phyloP scores from a whole-genome alignment of 2,329 filamentous ascomycete species.

The Penicillium sp. region DNA sequence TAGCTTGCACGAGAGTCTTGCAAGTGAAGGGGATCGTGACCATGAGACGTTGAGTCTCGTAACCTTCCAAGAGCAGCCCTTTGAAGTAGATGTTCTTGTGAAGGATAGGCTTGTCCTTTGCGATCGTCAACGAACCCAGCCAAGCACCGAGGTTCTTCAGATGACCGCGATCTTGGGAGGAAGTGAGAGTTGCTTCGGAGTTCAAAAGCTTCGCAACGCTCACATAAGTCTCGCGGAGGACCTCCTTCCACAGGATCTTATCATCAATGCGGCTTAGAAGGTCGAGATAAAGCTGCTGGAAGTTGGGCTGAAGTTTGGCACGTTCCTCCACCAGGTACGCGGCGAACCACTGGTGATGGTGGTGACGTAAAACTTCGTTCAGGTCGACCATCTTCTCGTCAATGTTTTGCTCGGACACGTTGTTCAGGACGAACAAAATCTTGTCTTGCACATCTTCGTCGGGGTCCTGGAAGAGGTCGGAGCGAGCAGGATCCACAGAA shows the following conservation, averaged over 20 bases:
- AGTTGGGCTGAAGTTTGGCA: slow-evolving; percentile 96
- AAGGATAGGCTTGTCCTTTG: slow-evolving; percentile 90
- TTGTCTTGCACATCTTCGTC: slow-evolving; percentile 83
- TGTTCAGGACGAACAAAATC: slow-evolving; percentile 94
- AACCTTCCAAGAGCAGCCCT: slow-evolving; percentile 87
- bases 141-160: slow-evolving; percentile 91
- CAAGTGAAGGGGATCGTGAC: slow-evolving; percentile 97
- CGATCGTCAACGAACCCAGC: slow-evolving; percentile 90
- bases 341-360: slow-evolving; percentile 95
- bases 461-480: slow-evolving; percentile 73
- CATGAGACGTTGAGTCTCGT: slow-evolving; percentile 85
- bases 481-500: slow-evolving; percentile 67
- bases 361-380: slow-evolving; percentile 70
- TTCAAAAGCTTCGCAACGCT: slow-evolving; percentile 86
- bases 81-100: slow-evolving; percentile 97
- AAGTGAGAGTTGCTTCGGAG: slow-evolving; percentile 80
- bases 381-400: slow-evolving; percentile 81
- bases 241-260: slow-evolving; percentile 75
- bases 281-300: slow-evolving; percentile 88
- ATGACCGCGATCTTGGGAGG: slow-evolving; percentile 77
- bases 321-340: slow-evolving; percentile 92
- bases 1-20: slow-evolving; percentile 86
- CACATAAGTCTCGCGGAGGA: slow-evolving; percentile 88
- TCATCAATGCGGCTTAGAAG: slow-evolving; percentile 80
- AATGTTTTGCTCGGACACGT: slow-evolving; percentile 86